Evolutionary conservation across 352 stramenopile genomes (phyloP).

Genomic region (Synura sp.): DNA sequence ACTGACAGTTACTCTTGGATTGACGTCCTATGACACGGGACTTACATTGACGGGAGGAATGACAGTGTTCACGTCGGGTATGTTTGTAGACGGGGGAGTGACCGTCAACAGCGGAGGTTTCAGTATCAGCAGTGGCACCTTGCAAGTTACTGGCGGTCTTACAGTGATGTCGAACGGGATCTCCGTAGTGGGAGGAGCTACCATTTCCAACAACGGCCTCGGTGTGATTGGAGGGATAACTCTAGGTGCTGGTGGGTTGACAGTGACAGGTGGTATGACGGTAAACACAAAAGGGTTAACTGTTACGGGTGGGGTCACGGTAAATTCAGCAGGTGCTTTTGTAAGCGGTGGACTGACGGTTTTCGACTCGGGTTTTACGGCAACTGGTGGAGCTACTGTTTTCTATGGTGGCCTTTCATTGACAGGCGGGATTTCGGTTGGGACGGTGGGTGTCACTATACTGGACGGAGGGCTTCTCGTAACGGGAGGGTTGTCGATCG

Average conservation of each 20-base stretch:
- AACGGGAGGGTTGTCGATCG: neutral
- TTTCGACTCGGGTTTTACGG: neutral
- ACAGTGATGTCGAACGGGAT: neutral
- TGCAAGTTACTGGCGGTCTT: neutral
- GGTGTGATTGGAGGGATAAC: too few relatives aligned
- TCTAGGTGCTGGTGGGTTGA: neutral
- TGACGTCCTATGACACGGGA: neutral
- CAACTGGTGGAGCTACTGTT: neutral
- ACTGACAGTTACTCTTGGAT: neutral
- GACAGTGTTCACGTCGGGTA: neutral
- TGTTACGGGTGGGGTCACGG: neutral
- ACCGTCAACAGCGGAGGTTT: slow-evolving; percentile 1
- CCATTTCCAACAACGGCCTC: neutral
- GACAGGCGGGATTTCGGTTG: too few relatives aligned
- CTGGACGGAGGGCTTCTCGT: neutral
- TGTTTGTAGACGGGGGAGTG: neutral
- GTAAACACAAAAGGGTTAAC: neutral
- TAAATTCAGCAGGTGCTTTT: neutral
- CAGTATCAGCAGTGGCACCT: neutral
- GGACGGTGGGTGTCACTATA: too few relatives aligned
- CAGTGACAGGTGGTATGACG: neutral
- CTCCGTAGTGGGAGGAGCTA: neutral
- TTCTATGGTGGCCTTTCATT: neutral
- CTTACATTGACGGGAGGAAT: neutral
- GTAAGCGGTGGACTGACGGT: neutral